Conservation (phyloP, 768 basidiomycete genomes). For the Collybiopsis luxurians region DNA sequence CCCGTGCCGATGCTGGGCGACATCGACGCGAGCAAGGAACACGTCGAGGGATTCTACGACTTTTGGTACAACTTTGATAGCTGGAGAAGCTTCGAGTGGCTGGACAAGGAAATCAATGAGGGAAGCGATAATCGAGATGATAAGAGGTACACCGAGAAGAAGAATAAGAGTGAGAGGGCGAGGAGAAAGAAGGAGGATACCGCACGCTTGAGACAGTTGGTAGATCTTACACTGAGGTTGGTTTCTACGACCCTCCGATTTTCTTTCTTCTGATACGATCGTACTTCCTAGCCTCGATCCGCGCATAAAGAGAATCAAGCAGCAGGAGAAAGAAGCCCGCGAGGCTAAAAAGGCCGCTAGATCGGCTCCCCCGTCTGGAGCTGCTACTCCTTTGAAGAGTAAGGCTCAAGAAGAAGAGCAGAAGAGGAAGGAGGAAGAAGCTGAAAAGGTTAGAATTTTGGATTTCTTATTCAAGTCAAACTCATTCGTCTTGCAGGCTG, state of each 20-base stretch:
- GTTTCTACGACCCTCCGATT: background rate
- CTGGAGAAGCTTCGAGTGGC: constrained; percentile 97
- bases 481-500: background rate
- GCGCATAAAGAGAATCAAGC: constrained; percentile 95
- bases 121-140: constrained; percentile 97
- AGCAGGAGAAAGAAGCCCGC: constrained; percentile 91
- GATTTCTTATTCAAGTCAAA: background rate
- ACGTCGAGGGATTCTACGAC: constrained; percentile 93
- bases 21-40: constrained; percentile 68
- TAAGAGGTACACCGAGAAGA: constrained; percentile 98
- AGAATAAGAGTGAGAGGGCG: constrained; percentile 97
- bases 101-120: constrained; percentile 98
- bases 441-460: constrained; percentile 59
- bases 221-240: constrained; percentile 76
- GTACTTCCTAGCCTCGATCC: constrained; percentile 64
- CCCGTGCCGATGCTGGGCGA: constrained; percentile 83
- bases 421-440: constrained; percentile 80
- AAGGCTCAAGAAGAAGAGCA: constrained; percentile 73
- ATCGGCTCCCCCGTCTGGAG: constrained; percentile 32
- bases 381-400: constrained; percentile 53
- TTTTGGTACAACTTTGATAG: constrained; percentile 99
- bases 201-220: constrained; percentile 79
- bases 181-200: constrained; percentile 97
- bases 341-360: constrained; percentile 82
- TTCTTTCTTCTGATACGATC: background rate